A percentile compares a stretch with the other conserved stretches of the same genome.
Evolutionary conservation across 257 asterid species (phyloP).

Genomic region (Avicennia marina): DNA sequence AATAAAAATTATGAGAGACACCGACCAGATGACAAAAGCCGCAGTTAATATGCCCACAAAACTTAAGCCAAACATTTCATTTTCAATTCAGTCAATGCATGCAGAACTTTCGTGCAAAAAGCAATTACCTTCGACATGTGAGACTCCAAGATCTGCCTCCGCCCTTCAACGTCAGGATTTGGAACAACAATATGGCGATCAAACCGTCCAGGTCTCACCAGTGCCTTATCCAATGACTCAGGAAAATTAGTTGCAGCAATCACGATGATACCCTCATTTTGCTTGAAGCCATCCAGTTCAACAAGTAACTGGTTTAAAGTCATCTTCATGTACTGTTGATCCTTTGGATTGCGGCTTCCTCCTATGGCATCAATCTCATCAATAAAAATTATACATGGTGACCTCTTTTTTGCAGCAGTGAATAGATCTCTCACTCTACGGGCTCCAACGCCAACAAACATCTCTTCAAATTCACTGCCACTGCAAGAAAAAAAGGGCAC

Average conservation of each 20-base stretch:
- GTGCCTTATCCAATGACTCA: slow-evolving; percentile 88
- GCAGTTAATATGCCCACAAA: background rate
- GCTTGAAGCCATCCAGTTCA: slow-evolving; percentile 95
- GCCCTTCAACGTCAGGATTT: slow-evolving; percentile 95
- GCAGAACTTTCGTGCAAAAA: too few species aligned
- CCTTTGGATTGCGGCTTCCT: slow-evolving; percentile 86
- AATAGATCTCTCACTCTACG: slow-evolving; percentile 93
- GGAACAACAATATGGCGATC: slow-evolving; percentile 94
- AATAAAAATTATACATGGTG: slow-evolving; percentile 85
- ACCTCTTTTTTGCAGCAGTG: slow-evolving; percentile 90
- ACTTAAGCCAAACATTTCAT: background rate
- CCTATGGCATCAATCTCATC: slow-evolving; percentile 98
- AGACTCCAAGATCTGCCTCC: slow-evolving; percentile 88
- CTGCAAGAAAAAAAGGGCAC: slow-evolving; percentile 97
- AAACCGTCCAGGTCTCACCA: slow-evolving; percentile 92
- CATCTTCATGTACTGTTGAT: slow-evolving; percentile 93
- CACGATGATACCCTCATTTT: slow-evolving; percentile 88
- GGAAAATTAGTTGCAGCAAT: slow-evolving; percentile 95
- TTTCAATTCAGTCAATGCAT: too few species aligned
- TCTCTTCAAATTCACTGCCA: slow-evolving; percentile 97
- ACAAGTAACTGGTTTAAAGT: slow-evolving; percentile 92
- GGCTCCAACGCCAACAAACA: slow-evolving; percentile 99
- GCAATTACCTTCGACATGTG: slow-evolving; percentile 88
- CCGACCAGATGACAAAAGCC: background rate
- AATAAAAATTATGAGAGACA: background rate